Evolutionary conservation across 2,329 filamentous ascomycete genomes (phyloP).

Genomic region (Fusarium pseudonygamai): DNA sequence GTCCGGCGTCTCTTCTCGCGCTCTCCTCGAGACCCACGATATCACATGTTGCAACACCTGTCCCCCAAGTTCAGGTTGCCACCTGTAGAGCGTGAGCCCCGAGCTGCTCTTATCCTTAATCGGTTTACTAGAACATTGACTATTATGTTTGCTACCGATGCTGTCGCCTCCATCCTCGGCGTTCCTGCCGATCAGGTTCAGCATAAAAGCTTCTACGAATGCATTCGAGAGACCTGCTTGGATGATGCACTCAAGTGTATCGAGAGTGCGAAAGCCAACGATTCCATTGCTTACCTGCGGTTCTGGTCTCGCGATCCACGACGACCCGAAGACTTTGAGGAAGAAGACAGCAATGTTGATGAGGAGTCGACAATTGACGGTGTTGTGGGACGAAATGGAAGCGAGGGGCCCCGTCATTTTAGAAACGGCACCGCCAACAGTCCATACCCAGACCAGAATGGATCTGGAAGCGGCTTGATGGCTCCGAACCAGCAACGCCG

Average conservation of each 20-base stretch:
- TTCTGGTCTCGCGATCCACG: conserved; percentile 85
- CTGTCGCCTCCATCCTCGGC: conserved; percentile 79
- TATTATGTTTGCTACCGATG: conserved; percentile 87
- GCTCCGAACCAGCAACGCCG: conserved; percentile 2
- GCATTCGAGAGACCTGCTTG: conserved; percentile 81
- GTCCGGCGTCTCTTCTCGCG: conserved; percentile 83
- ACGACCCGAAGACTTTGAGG: conserved; percentile 60
- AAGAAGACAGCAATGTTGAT: conserved; percentile 53
- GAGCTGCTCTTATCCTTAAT: conserved; percentile 86
- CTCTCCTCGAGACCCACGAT: conserved; percentile 83
- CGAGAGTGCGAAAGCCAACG: conserved; percentile 87
- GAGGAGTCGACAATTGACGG: conserved; percentile 14
- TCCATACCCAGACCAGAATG: not conserved
- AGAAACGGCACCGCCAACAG: not conserved
- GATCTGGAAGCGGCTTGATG: not conserved
- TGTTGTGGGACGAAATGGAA: not conserved
- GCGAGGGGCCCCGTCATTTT: conserved; percentile 7
- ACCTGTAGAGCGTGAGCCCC: conserved; percentile 75
- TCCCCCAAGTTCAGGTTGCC: conserved; percentile 80
- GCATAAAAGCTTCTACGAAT: conserved; percentile 86
- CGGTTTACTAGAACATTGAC: conserved; percentile 84
- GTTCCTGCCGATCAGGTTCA: conserved; percentile 74
- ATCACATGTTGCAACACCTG: conserved; percentile 88
- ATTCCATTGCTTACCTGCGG: conserved; percentile 88
- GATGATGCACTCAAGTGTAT: conserved; percentile 80